Conservation (phyloP, 179 eudicot genomes). For the Carnegiea gigantea region DNA sequence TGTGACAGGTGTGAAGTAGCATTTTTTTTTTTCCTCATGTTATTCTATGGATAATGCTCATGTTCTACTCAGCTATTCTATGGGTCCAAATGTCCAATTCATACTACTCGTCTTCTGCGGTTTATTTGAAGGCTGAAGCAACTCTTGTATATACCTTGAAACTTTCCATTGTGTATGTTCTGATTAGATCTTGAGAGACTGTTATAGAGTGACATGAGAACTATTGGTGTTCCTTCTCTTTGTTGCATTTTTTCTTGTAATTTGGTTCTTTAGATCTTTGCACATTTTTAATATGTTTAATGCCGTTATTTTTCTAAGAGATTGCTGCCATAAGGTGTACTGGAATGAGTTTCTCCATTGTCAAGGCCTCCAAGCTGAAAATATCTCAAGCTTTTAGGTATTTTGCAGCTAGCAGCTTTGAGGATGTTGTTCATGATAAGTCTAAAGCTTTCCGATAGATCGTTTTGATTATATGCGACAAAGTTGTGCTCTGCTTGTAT, state of each 20-base stretch:
- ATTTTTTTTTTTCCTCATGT: neutral
- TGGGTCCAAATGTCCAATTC: too few relatives aligned
- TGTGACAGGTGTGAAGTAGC: slow-evolving; percentile 31
- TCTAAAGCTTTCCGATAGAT: neutral
- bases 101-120: too few relatives aligned
- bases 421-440: neutral
- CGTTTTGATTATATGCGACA: neutral
- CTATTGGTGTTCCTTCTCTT: neutral
- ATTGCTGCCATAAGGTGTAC: slow-evolving; percentile 27
- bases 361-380: slow-evolving; percentile 16
- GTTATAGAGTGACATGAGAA: neutral
- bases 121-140: neutral
- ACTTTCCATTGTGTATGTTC: slow-evolving; percentile 17
- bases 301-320: slow-evolving; percentile 40
- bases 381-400: slow-evolving; percentile 31
- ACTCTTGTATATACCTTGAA: slow-evolving; percentile 21
- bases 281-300: slow-evolving; percentile 21
- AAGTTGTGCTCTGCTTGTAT: neutral
- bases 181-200: neutral
- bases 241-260: neutral
- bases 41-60: neutral
- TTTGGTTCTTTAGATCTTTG: neutral
- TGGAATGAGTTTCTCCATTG: slow-evolving; percentile 24
- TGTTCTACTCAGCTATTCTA: neutral
- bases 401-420: slow-evolving; percentile 15